These are phyloP conservation scores for Holtermanniella nyarrowii DNA, from an alignment of 768 basidiomycete species.

Conservation along the genomic window DNA sequence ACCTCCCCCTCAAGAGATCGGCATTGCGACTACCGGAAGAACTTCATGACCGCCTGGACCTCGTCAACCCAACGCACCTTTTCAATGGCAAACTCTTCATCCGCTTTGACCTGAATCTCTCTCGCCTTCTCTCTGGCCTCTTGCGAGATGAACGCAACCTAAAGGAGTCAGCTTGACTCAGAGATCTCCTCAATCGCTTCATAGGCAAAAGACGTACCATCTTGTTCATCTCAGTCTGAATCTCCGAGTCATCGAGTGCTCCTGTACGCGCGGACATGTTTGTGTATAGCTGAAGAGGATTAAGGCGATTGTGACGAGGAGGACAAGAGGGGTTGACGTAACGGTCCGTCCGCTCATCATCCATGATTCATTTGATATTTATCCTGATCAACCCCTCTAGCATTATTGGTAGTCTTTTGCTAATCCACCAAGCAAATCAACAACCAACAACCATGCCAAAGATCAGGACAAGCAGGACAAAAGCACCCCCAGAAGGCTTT, in stretches of 20 bases:
- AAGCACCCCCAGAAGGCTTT: slow-evolving; percentile 86
- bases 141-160: slow-evolving; percentile 98
- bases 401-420: neutral
- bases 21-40: too few species aligned
- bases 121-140: slow-evolving; percentile 95
- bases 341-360: neutral
- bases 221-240: slow-evolving; percentile 95
- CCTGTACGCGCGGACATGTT: slow-evolving; percentile 56
- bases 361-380: neutral
- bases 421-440: neutral
- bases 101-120: slow-evolving; percentile 93
- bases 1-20: too few species aligned
- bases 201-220: slow-evolving; percentile 55
- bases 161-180: slow-evolving; percentile 1
- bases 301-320: neutral
- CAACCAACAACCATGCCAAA: slow-evolving; percentile 60
- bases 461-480: slow-evolving; percentile 84
- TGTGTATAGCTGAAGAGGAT: neutral
- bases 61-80: too few species aligned
- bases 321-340: neutral
- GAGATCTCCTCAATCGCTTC: neutral
- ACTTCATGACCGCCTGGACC: too few species aligned
- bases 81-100: slow-evolving; percentile 98
- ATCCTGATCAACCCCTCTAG: neutral
- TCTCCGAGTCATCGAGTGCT: slow-evolving; percentile 85